phyloP scores from a whole-genome alignment of 2,329 filamentous ascomycete genomes.

The Colletotrichum navitas region DNA sequence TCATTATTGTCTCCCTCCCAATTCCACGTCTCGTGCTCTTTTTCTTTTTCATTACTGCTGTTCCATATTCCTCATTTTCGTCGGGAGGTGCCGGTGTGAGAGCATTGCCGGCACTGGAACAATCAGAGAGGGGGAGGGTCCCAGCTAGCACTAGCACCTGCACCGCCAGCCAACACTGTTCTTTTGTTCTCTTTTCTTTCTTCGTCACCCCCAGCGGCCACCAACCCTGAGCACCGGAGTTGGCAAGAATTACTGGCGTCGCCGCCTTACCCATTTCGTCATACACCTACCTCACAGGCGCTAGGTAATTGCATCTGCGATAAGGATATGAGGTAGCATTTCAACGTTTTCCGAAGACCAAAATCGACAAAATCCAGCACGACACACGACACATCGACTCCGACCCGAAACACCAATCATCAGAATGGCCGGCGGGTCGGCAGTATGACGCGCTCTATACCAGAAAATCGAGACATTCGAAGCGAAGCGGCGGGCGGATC shows the following conservation, averaged over 20 bases:
- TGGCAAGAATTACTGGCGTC: constrained; percentile 8
- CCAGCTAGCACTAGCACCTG: constrained; percentile 6
- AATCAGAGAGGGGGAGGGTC: not conserved
- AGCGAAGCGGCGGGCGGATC: constrained; percentile 39
- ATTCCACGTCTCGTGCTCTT: not conserved
- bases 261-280: constrained; percentile 29
- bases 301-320: not conserved
- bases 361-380: not conserved
- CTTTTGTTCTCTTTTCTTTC: not conserved
- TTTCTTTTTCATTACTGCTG: too few relatives aligned
- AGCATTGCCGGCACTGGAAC: constrained; percentile 20
- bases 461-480: constrained; percentile 25
- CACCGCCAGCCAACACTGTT: not conserved
- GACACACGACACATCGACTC: not conserved
- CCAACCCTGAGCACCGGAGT: constrained; percentile 4
- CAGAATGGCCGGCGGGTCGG: constrained; percentile 39
- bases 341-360: constrained; percentile 1
- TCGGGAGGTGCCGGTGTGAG: not conserved
- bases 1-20: not conserved
- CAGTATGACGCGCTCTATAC: constrained; percentile 36
- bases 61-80: not conserved
- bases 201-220: not conserved
- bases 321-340: constrained; percentile 1
- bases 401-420: not conserved
- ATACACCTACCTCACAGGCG: constrained; percentile 15